These are phyloP conservation scores for Pythium coloratum DNA, from an alignment of 352 stramenopile species.

Conservation along the genomic window DNA sequence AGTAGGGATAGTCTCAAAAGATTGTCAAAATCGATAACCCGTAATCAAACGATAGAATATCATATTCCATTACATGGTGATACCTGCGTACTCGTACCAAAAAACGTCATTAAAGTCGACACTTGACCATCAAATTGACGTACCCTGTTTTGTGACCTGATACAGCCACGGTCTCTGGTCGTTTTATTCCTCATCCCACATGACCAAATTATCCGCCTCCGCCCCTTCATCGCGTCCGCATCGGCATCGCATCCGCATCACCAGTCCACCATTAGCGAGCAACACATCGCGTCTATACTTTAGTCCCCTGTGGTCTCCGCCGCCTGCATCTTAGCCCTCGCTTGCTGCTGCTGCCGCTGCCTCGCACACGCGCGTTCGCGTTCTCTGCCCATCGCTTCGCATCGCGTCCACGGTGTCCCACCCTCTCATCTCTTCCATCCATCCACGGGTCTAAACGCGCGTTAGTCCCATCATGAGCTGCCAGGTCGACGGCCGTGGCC, in stretches of 20 bases:
- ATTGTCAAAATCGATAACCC: too few species aligned
- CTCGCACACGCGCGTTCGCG: background rate
- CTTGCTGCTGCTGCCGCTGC: background rate
- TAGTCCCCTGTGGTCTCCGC: background rate
- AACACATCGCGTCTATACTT: background rate
- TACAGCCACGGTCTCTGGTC: background rate
- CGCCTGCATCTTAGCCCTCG: background rate
- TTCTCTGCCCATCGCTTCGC: background rate
- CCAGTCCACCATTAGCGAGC: background rate
- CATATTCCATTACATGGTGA: too few species aligned
- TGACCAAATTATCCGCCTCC: slow-evolving; percentile 4
- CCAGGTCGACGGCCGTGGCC: slow-evolving; percentile 15
- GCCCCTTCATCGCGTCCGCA: background rate
- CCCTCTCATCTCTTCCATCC: background rate
- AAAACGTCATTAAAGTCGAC: too few species aligned
- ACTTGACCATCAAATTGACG: too few species aligned
- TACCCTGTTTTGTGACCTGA: background rate
- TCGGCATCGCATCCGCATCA: background rate
- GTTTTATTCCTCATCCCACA: slow-evolving; percentile 2
- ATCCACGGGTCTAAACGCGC: background rate
- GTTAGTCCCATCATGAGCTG: slow-evolving; percentile 18
- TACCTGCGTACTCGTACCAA: background rate
- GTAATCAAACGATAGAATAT: too few species aligned
- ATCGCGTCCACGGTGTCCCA: background rate
- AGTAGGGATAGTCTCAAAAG: too few species aligned